phyloP scores from a whole-genome alignment of 208 protist species.

The Kentomonas sorsogonicus region DNA sequence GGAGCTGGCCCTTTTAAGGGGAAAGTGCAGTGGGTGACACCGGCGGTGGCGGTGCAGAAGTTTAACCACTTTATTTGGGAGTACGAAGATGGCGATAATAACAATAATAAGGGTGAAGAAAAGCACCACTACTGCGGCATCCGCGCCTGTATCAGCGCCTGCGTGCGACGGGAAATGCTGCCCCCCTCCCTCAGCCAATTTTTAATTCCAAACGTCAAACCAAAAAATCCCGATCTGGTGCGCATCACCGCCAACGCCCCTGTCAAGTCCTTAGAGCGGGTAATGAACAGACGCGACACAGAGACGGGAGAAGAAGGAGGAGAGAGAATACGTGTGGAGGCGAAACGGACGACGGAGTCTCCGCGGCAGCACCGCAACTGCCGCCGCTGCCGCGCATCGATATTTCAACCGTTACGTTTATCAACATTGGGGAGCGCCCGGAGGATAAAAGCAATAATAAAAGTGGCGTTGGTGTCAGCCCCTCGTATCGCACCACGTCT shows the following conservation, averaged over 20 bases:
- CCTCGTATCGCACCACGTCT: conserved; percentile 78
- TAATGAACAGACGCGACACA: too few species aligned
- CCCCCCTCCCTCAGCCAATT: conserved; percentile 52
- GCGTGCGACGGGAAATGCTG: conserved; percentile 53
- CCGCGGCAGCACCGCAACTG: too few species aligned
- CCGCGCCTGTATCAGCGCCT: conserved; percentile 57
- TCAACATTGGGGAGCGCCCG: too few species aligned
- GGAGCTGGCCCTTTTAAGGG: conserved; percentile 63
- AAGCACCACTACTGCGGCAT: conserved; percentile 60
- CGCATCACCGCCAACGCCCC: too few species aligned
- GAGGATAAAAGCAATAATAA: too few species aligned
- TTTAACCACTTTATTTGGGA: conserved; percentile 84
- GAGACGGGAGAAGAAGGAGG: too few species aligned
- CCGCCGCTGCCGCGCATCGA: too few species aligned
- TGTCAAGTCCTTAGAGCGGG: too few species aligned
- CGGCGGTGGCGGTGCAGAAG: conserved; percentile 57
- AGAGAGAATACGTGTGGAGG: too few species aligned
- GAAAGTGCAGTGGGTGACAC: conserved; percentile 41
- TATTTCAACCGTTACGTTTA: too few species aligned
- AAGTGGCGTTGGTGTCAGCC: too few species aligned
- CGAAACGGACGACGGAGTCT: too few species aligned
- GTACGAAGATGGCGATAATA: conserved; percentile 39
- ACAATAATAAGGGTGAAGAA: conserved; percentile 6
- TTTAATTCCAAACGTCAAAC: conserved; percentile 48
- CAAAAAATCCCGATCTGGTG: conserved; percentile 9